Base-by-base conservation (phyloP, 202 grass and related monocot genomes). In the Hordeum pubiflorum region DNA sequence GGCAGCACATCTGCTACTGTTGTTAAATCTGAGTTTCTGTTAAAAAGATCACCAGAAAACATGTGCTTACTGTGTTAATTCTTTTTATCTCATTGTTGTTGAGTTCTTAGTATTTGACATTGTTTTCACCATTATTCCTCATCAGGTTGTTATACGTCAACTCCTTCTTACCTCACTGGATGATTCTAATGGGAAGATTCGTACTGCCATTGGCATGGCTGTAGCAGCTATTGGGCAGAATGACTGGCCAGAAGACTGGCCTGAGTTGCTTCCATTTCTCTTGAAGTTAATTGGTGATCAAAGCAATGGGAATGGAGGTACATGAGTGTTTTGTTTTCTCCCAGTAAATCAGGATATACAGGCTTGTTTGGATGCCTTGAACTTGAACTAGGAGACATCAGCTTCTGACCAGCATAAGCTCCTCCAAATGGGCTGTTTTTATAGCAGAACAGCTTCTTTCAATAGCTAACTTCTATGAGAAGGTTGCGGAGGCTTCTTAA, bases 171-270 rank as follows among this genome's bases (percentile, higher is more conserved):
- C 87, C 34, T 94, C 86, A 70, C 74, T 98, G 66, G 86, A 91
- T 80, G 95, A 98, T 44, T 85, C 88, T 84, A 85, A 98, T 59
- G 84, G 92, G 71, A 98, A 98, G 74, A 98, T 98, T 38, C 95
- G 84, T 52, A 98, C 92, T 41, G 95, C 92, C 77, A 87, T 94
- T 58, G 87, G 95, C 76, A 94, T 98, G 95, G 92, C 90, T 75
- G 76, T 95, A 76, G 92, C 90, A 79, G 84, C 92, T 43, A 95
- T 98, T 91, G 90, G 88, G 40, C 95, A 95, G 70, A 88, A 91
- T 72, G 95, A 98, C 75, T 98, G 95, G 95, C 95, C 88, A 74
- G 92, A 98, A 87, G 90, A 91, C 56, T 98, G 95, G 92, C 90
- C 88, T 44, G 95, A 98, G 74, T 87, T 98, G 65, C 88, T 98